These are phyloP conservation scores for Xenoacremonium recifei DNA, from an alignment of 2,329 filamentous ascomycete species.

Conservation along the genomic window DNA sequence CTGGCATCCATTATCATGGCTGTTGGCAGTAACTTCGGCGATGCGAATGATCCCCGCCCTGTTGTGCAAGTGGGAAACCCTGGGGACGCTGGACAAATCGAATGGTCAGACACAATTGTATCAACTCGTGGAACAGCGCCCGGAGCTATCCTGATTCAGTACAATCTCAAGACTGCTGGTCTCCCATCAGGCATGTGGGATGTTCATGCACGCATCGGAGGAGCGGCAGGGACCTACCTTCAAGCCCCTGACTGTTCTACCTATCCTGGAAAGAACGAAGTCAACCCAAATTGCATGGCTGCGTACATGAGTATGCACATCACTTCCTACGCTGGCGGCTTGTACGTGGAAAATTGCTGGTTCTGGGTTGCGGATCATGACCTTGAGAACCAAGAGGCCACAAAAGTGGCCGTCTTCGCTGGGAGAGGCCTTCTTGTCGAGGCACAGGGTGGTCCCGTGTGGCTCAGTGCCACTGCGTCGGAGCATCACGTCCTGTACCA, in stretches of 20 bases:
- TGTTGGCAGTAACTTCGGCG: conserved; percentile 53
- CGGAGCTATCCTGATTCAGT: conserved; percentile 71
- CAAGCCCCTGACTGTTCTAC: conserved; percentile 67
- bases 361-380: conserved; percentile 54
- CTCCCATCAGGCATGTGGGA: conserved; percentile 66
- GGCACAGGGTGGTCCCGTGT: conserved; percentile 38
- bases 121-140: conserved; percentile 64
- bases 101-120: conserved; percentile 71
- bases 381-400: conserved; percentile 47
- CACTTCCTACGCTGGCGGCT: conserved; percentile 34
- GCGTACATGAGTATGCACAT: conserved; percentile 44
- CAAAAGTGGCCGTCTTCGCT: conserved; percentile 50
- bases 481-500: conserved; percentile 70
- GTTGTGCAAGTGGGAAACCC: conserved; percentile 65
- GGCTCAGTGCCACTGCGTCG: conserved; percentile 63
- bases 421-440: conserved; percentile 52
- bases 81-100: conserved; percentile 63
- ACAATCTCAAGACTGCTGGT: conserved; percentile 58
- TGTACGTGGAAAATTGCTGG: conserved; percentile 46
- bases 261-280: conserved; percentile 27
- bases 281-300: conserved; percentile 36
- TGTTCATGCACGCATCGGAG: conserved; percentile 73
- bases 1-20: conserved; percentile 54
- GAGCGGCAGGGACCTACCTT: conserved; percentile 66
- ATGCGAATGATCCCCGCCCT: conserved; percentile 57